A percentile compares a stretch with the other conserved stretches of the same genome.
Evolutionary conservation across 1,284 basidiomycete species (phyloP).

Genomic region (Fistulina hepatica): DNA sequence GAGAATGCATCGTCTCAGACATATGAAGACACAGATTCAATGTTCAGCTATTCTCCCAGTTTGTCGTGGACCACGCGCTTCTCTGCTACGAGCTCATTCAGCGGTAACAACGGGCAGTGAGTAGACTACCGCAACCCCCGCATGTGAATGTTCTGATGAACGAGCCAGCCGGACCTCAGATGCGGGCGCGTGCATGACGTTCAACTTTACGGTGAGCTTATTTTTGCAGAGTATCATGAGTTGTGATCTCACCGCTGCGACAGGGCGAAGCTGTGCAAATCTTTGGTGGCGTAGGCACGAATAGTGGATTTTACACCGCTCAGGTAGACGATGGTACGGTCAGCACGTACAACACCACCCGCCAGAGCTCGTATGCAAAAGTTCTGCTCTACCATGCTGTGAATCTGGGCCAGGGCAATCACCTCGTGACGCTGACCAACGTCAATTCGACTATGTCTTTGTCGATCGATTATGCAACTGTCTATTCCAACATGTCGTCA

Average conservation of each 20-base stretch:
- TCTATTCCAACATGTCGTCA: too few relatives aligned
- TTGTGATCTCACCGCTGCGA: not conserved
- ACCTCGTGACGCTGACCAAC: slow-evolving; percentile 10
- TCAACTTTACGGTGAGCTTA: slow-evolving; percentile 16
- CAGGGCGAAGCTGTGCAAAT: slow-evolving; percentile 10
- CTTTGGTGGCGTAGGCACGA: slow-evolving; percentile 12
- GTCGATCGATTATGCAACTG: slow-evolving; percentile 12
- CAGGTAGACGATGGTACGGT: slow-evolving; percentile 9
- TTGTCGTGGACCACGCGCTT: not conserved
- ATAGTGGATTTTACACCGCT: slow-evolving; percentile 9
- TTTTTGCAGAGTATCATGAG: not conserved
- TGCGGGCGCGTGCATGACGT: slow-evolving; percentile 12
- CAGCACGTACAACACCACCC: slow-evolving; percentile 10
- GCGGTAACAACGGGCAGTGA: slow-evolving; percentile 15
- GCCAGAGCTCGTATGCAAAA: slow-evolving; percentile 5
- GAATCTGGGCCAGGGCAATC: slow-evolving; percentile 10
- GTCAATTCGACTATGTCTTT: slow-evolving; percentile 6
- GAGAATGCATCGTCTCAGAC: too few relatives aligned
- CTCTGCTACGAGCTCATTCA: slow-evolving; percentile 17
- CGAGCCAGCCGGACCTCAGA: slow-evolving; percentile 11
- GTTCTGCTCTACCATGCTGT: slow-evolving; percentile 10
- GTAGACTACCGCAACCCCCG: slow-evolving; percentile 3
- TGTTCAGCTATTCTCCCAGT: not conserved
- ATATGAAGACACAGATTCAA: not conserved
- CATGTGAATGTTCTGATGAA: not conserved